A percentile compares a stretch with the other conserved stretches of the same genome.
Conservation (phyloP, 2,329 filamentous ascomycete genomes). For the Botrytis sinoallii region DNA sequence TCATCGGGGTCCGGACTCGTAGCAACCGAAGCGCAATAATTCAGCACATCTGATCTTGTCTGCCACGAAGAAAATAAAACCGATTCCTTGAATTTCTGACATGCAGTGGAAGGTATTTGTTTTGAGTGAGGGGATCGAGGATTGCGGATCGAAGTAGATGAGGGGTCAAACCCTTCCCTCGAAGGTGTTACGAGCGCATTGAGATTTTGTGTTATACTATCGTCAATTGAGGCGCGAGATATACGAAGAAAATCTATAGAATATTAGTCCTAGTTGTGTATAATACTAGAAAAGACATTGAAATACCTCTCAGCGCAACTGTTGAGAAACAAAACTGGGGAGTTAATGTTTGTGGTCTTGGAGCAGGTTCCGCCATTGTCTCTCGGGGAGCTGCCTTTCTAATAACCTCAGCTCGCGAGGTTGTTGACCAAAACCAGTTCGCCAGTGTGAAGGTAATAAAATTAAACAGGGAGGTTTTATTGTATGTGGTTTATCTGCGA, state of each 20-base stretch:
- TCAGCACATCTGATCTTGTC: conserved; percentile 74
- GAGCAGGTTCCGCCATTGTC: conserved; percentile 33
- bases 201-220: conserved; percentile 88
- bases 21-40: conserved; percentile 86
- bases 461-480: background rate
- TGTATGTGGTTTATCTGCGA: background rate
- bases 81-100: conserved; percentile 68
- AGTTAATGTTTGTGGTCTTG: conserved; percentile 52
- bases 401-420: conserved; percentile 31
- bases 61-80: conserved; percentile 90
- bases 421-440: conserved; percentile 34
- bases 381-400: conserved; percentile 18
- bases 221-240: conserved; percentile 81
- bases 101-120: conserved; percentile 60
- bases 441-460: conserved; percentile 31
- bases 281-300: background rate
- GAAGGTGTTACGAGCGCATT: conserved; percentile 83
- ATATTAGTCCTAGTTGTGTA: conserved; percentile 2
- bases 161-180: conserved; percentile 70
- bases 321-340: conserved; percentile 79
- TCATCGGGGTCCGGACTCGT: conserved; percentile 85
- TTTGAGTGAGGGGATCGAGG: conserved; percentile 47
- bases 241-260: conserved; percentile 79
- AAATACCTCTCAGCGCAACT: conserved; percentile 61
- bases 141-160: conserved; percentile 65